Base-by-base conservation (phyloP, 2,329 filamentous ascomycete genomes). In the Cercospora sojina region DNA sequence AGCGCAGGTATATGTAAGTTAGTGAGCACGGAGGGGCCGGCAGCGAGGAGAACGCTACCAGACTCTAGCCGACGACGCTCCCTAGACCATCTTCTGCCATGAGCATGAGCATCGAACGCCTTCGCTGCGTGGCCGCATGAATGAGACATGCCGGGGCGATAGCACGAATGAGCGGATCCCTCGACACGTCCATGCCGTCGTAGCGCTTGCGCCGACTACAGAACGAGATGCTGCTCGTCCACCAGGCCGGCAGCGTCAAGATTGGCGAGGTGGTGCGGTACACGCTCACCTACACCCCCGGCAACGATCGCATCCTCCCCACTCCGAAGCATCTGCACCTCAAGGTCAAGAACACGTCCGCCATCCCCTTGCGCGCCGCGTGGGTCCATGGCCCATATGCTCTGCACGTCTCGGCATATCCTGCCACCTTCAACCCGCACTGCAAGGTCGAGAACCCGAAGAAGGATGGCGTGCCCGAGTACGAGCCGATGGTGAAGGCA, bases 311-410 rank as follows among this genome's bases (percentile, higher is more conserved):
- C 72, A 96, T 97, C 76, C 85, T 97, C 3, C 95, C 95, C 3
- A 90, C 92, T 4, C 94, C 94, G 29, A 83, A 90, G 70, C 85
- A 88, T 73, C 87, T 99, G 41, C 87, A 92, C 79, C 87, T 99
- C 55, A 92, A 91, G 73, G 89, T 99, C 77, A 94, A 91, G 78
- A 99, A 99, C 79, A 93, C 91, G 9, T 95, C 91, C 43, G 90
- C 92, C 65, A 91, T 97, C 70, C 91, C 95, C 16, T 84, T 98
- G 43, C 91, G 95, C 75, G 95, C 95, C 62, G 95, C 95, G 64
- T 99, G 97, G 78, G 90, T 99, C 62, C 95, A 97, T 80, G 95
- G 95, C 0, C 95, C 95, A 1, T 99, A 99, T 77, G 96, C 90
- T 0, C 85, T 98, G 41, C 93, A 92, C 74, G 90, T 93, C 58